Evolutionary conservation across 345 rosid genomes (phyloP).

Genomic region (Eucalyptus guilfoylei): DNA sequence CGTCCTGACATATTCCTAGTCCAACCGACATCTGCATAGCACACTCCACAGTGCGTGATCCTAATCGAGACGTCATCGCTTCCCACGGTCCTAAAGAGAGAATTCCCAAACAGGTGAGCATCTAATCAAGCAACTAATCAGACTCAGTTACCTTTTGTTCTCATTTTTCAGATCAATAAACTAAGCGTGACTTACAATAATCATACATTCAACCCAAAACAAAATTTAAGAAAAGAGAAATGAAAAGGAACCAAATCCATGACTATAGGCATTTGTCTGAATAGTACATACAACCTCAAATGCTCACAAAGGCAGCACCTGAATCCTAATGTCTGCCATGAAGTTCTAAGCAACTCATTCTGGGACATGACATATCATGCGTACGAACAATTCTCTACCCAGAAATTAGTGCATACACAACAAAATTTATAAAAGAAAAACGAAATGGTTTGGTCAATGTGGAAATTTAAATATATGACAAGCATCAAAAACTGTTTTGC

Average conservation of each 20-base stretch:
- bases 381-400: background rate
- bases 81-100: slow-evolving; percentile 34
- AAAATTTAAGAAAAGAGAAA: background rate
- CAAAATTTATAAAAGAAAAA: background rate
- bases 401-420: background rate
- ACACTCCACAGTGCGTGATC: slow-evolving; percentile 87
- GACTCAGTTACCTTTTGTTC: background rate
- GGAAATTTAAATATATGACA: too few species aligned
- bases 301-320: background rate
- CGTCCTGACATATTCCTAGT: slow-evolving; percentile 45
- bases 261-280: background rate
- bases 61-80: slow-evolving; percentile 58
- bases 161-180: background rate
- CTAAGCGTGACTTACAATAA: background rate
- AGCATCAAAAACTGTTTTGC: background rate
- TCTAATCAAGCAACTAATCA: background rate
- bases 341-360: background rate
- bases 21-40: slow-evolving; percentile 80
- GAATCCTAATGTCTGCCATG: background rate
- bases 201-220: background rate
- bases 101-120: background rate
- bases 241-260: background rate
- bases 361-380: too few species aligned
- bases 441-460: background rate
- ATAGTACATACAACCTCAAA: background rate